These are phyloP conservation scores for Beauveria medogensis DNA, from an alignment of 2,329 filamentous ascomycete genomes.

Conservation along the genomic window DNA sequence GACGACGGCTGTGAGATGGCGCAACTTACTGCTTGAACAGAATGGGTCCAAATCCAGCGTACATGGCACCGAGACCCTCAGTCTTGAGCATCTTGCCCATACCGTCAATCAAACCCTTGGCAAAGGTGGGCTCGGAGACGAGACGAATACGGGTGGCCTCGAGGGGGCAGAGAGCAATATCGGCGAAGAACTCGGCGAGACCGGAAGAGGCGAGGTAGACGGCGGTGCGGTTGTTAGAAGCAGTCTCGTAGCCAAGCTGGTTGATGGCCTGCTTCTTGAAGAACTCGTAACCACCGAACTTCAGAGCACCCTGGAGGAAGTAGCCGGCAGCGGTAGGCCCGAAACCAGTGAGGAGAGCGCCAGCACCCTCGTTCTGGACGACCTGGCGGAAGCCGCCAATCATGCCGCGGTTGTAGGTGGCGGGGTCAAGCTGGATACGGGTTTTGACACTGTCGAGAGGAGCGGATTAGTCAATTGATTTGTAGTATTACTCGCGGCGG, in stretches of 20 bases:
- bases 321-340: constrained; percentile 75
- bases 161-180: constrained; percentile 73
- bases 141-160: constrained; percentile 84
- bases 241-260: constrained; percentile 62
- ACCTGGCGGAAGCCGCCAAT: constrained; percentile 75
- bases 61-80: constrained; percentile 73
- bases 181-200: constrained; percentile 53
- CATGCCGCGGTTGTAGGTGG: constrained; percentile 73
- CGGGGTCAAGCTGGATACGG: constrained; percentile 77
- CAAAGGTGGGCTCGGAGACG: constrained; percentile 72
- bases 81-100: constrained; percentile 68
- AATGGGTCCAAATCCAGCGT: constrained; percentile 75
- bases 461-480: constrained; percentile 13
- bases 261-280: constrained; percentile 84
- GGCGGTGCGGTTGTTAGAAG: constrained; percentile 62
- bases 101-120: constrained; percentile 62
- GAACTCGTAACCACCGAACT: constrained; percentile 83
- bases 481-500: neutral
- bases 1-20: too few relatives aligned
- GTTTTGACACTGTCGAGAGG: constrained; percentile 66
- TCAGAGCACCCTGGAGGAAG: constrained; percentile 81
- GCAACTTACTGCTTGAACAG: constrained; percentile 45
- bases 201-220: constrained; percentile 63
- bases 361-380: constrained; percentile 67
- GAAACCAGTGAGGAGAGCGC: constrained; percentile 70